Conservation (phyloP, 345 rosid genomes). For the Moricandia arvensis region DNA sequence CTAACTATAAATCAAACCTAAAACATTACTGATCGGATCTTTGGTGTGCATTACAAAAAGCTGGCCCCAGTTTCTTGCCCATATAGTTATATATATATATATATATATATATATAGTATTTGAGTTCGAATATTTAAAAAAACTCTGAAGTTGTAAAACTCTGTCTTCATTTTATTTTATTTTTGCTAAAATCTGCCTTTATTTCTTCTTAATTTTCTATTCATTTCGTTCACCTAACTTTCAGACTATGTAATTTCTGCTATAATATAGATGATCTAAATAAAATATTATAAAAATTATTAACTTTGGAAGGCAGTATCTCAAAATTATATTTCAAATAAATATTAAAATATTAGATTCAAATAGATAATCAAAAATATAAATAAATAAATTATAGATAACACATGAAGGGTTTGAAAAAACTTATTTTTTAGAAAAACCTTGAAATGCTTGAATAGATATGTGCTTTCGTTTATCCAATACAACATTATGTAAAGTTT, state of each 20-base stretch:
- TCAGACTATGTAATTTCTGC: background rate
- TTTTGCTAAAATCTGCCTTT: too few species aligned
- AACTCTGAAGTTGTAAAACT: background rate
- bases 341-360: background rate
- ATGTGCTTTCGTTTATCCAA: background rate
- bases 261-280: background rate
- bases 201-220: background rate
- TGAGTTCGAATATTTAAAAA: background rate
- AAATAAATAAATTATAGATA: background rate
- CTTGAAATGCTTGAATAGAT: background rate
- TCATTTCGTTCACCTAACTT: background rate
- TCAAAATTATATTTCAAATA: background rate
- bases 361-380: background rate
- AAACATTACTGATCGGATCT: conserved; percentile 15
- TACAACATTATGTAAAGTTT: background rate
- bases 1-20: conserved; percentile 19
- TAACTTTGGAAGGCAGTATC: background rate
- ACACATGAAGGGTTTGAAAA: background rate
- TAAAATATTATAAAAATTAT: background rate
- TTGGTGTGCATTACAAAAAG: conserved; percentile 22
- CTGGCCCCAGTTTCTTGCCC: too few species aligned
- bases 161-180: too few species aligned
- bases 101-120: background rate
- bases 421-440: background rate
- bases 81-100: too few species aligned